Conservation (phyloP, 2,329 filamentous ascomycete genomes). For the Clonostachys rhizophaga region DNA sequence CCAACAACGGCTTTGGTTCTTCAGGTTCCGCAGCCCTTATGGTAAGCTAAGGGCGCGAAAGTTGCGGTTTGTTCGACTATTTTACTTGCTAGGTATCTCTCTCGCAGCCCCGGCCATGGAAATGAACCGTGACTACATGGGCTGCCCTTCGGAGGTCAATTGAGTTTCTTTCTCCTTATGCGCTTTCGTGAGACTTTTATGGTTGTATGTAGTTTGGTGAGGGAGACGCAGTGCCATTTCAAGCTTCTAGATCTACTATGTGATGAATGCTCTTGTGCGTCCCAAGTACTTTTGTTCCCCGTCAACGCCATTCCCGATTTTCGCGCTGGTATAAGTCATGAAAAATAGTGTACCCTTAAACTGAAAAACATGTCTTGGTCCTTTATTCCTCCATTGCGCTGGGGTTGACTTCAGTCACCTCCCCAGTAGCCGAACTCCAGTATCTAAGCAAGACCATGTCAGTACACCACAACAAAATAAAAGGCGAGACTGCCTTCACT, state of each 20-base stretch:
- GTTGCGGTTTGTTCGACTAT: no score
- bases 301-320: constrained; percentile 12
- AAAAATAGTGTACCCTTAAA: constrained; percentile 5
- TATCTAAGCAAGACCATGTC: constrained; percentile 33
- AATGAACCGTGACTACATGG: no score
- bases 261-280: background rate
- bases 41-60: no score
- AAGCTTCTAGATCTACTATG: background rate
- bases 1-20: no score
- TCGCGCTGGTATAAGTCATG: constrained; percentile 27
- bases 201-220: no score
- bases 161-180: no score
- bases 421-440: constrained; percentile 54
- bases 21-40: no score
- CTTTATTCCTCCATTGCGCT: constrained; percentile 26
- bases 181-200: no score
- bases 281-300: constrained; percentile 15
- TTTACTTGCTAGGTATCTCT: no score
- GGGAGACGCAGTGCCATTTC: no score
- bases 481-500: constrained; percentile 18
- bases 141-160: no score
- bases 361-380: constrained; percentile 4
- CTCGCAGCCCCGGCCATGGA: no score
- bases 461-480: background rate
- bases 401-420: constrained; percentile 51